These are phyloP conservation scores for Xerocomus amazonicus DNA, from an alignment of 1,284 basidiomycete genomes.

Conservation along the genomic window DNA sequence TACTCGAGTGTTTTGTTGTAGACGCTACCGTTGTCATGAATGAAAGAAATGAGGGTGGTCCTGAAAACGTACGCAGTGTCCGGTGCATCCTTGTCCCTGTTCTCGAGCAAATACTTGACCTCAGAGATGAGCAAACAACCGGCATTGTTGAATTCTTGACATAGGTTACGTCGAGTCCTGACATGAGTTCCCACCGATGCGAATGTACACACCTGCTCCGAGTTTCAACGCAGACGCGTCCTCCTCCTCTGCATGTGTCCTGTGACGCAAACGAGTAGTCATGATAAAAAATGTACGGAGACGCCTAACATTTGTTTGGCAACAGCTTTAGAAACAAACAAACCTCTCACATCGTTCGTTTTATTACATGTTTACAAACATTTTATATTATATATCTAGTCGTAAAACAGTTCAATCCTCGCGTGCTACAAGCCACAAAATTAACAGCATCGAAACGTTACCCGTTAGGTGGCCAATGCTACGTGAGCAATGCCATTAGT, in stretches of 20 bases:
- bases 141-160: conserved; percentile 82
- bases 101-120: conserved; percentile 85
- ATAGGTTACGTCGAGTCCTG: neutral
- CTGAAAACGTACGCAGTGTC: conserved; percentile 51
- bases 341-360: conserved; percentile 5
- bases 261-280: conserved; percentile 47
- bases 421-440: conserved; percentile 25
- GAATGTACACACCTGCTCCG: conserved; percentile 39
- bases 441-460: conserved; percentile 22
- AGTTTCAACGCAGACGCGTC: conserved; percentile 53
- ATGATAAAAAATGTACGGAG: conserved; percentile 21
- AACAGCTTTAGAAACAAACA: conserved; percentile 29
- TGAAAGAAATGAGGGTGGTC: neutral
- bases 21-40: conserved; percentile 48
- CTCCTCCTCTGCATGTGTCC: conserved; percentile 50
- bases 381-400: conserved; percentile 35
- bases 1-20: conserved; percentile 93
- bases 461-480: conserved; percentile 28
- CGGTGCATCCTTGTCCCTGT: conserved; percentile 78
- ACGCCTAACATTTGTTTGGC: conserved; percentile 27
- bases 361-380: conserved; percentile 38
- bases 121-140: conserved; percentile 90
- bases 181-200: neutral
- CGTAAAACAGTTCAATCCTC: conserved; percentile 23
- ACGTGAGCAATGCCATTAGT: conserved; percentile 16